These are phyloP conservation scores for Ceratopteris richardii DNA, from an alignment of 75 land plant species.

Conservation along the genomic window DNA sequence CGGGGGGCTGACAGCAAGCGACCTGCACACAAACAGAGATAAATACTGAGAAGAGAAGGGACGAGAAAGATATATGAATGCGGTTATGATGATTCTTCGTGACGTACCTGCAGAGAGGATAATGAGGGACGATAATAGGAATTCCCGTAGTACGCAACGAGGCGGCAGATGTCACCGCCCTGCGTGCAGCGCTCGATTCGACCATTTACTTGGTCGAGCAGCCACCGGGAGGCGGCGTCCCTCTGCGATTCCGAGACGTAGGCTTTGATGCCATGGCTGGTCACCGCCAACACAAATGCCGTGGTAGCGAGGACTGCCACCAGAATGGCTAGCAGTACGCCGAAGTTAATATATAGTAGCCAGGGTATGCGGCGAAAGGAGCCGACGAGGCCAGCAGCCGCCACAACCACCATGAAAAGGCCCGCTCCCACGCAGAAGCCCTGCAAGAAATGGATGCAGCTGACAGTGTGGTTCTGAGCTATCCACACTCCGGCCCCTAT, in stretches of 20 bases:
- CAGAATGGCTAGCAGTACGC: slow-evolving; percentile 42
- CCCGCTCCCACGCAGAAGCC: slow-evolving; percentile 47
- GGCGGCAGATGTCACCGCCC: slow-evolving; percentile 37
- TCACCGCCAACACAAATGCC: slow-evolving; percentile 42
- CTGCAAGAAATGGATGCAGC: slow-evolving; percentile 41
- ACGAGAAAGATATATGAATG: too few relatives aligned
- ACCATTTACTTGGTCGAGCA: slow-evolving; percentile 30
- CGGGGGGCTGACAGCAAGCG: not conserved
- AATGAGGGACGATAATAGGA: not conserved
- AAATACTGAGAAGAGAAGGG: too few relatives aligned
- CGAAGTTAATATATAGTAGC: slow-evolving; percentile 39
- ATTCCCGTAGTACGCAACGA: slow-evolving; percentile 33
- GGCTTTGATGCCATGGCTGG: slow-evolving; percentile 10
- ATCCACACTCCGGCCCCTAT: slow-evolving; percentile 62
- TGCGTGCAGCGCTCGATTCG: slow-evolving; percentile 29
- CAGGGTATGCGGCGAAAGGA: slow-evolving; percentile 33
- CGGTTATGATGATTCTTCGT: too few relatives aligned
- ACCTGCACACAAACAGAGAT: not conserved
- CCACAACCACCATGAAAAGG: slow-evolving; percentile 34
- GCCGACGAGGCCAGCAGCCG: slow-evolving; percentile 44
- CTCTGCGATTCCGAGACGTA: slow-evolving; percentile 31
- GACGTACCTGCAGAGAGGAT: not conserved
- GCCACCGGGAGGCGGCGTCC: slow-evolving; percentile 59
- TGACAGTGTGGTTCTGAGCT: slow-evolving; percentile 23
- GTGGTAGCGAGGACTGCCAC: slow-evolving; percentile 34